phyloP scores from a whole-genome alignment of 805 yeast genomes.

The Candida endomychidarum region DNA sequence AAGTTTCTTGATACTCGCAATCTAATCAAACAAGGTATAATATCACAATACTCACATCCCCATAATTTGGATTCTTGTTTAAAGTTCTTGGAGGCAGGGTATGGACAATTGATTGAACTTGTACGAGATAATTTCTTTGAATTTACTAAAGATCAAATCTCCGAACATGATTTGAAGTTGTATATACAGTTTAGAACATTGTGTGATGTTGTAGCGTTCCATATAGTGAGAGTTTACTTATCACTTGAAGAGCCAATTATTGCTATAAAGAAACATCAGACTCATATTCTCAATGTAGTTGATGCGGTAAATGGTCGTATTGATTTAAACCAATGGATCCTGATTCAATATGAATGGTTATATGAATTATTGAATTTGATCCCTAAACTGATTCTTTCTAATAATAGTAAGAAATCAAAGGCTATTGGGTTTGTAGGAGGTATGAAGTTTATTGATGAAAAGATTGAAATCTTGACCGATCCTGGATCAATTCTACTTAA shows the following conservation, averaged over 20 bases:
- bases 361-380: conserved; percentile 55
- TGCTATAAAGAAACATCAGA: conserved; percentile 63
- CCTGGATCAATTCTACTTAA: conserved; percentile 29
- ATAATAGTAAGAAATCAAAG: conserved; percentile 13
- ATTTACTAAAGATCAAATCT: conserved; percentile 14
- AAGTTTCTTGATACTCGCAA: conserved; percentile 39
- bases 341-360: conserved; percentile 64
- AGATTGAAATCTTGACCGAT: conserved; percentile 26
- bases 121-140: conserved; percentile 15
- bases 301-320: conserved; percentile 9
- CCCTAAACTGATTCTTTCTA: conserved; percentile 40
- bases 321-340: conserved; percentile 47
- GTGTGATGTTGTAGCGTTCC: conserved; percentile 61
- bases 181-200: conserved; percentile 42
- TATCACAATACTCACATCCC: conserved; percentile 32
- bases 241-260: conserved; percentile 56
- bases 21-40: conserved; percentile 34
- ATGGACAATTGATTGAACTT: conserved; percentile 30
- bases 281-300: conserved; percentile 56
- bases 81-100: conserved; percentile 31
- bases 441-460: conserved; percentile 24
- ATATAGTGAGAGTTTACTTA: conserved; percentile 60
- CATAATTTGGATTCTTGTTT: conserved; percentile 33
- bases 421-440: conserved; percentile 33
- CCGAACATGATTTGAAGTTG: conserved; percentile 30